phyloP scores from a whole-genome alignment of 2,329 filamentous ascomycete species.

The Magnaporthiopsis incrustans region DNA sequence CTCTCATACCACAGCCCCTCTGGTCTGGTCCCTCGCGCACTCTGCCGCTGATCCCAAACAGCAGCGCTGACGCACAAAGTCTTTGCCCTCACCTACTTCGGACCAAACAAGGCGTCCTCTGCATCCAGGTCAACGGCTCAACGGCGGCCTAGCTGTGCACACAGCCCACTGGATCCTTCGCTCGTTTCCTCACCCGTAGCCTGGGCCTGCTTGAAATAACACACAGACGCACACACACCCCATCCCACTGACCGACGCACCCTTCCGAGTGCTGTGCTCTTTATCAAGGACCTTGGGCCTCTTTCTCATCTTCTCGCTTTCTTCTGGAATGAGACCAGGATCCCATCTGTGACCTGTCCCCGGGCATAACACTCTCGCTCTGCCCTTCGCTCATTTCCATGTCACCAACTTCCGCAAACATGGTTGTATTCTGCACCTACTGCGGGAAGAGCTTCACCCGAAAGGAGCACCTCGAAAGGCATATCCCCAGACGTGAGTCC shows the following conservation, averaged over 20 bases:
- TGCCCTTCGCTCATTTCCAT: background rate
- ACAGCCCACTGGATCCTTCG: background rate
- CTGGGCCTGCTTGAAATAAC: background rate
- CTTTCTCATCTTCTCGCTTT: background rate
- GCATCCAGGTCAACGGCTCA: slow-evolving; percentile 1
- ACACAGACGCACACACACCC: background rate
- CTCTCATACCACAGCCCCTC: slow-evolving; percentile 10
- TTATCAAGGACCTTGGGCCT: background rate
- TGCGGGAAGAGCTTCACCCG: slow-evolving; percentile 47
- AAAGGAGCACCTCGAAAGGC: slow-evolving; percentile 49
- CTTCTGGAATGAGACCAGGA: background rate
- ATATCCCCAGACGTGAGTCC: slow-evolving; percentile 42
- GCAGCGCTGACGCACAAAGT: slow-evolving; percentile 6
- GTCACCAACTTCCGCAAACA: slow-evolving; percentile 1
- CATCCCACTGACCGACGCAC: background rate
- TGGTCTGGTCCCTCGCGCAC: background rate
- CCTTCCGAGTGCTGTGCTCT: background rate
- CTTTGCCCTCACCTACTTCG: slow-evolving; percentile 7
- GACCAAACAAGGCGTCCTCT: slow-evolving; percentile 4
- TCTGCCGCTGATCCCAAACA: slow-evolving; percentile 8
- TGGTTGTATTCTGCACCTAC: slow-evolving; percentile 38
- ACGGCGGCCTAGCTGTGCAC: background rate
- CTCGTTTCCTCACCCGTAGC: background rate
- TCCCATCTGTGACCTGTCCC: background rate
- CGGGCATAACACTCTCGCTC: background rate